These are phyloP conservation scores for Aspergillus sp. DNA, from an alignment of 2,329 filamentous ascomycete genomes.

Conservation along the genomic window DNA sequence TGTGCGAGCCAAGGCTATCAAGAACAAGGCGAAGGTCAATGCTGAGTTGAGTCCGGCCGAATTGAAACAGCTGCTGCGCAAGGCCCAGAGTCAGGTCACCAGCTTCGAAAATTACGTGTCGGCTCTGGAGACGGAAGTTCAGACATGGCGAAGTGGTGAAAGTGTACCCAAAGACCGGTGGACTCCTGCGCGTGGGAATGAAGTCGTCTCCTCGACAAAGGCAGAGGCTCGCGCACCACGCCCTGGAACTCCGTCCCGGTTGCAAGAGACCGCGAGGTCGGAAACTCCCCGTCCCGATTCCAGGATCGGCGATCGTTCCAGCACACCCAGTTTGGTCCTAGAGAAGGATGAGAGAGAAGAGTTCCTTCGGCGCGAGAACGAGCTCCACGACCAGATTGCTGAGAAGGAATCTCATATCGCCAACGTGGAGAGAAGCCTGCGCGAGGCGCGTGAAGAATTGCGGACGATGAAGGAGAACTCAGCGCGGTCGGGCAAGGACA, in stretches of 20 bases:
- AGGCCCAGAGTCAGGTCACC: constrained; percentile 83
- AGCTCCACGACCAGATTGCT: constrained; percentile 92
- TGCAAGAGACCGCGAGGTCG: constrained; percentile 48
- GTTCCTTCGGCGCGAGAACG: constrained; percentile 90
- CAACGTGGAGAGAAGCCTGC: constrained; percentile 73
- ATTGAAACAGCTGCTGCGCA: constrained; percentile 88
- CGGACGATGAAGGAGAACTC: constrained; percentile 81
- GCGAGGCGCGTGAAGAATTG: constrained; percentile 83
- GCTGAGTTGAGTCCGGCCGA: constrained; percentile 94
- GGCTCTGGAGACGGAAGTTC: constrained; percentile 78
- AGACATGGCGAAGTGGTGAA: constrained; percentile 84
- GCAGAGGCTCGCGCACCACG: constrained; percentile 47
- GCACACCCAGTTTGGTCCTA: constrained; percentile 80
- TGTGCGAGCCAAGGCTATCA: constrained; percentile 95
- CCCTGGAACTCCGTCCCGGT: constrained; percentile 39
- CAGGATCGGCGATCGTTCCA: constrained; percentile 73
- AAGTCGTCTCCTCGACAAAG: constrained; percentile 50
- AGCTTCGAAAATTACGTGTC: constrained; percentile 85
- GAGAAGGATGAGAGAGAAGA: constrained; percentile 98
- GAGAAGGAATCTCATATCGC: constrained; percentile 85
- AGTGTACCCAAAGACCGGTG: constrained; percentile 84
- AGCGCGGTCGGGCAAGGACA: constrained; percentile 78
- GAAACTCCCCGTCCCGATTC: constrained; percentile 64
- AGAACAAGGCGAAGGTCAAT: constrained; percentile 99
- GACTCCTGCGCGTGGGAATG: constrained; percentile 64